A percentile compares a stretch with the other conserved stretches of the same genome.
Conservation (phyloP, 345 rosid species). For the Eucalyptus cloeziana region DNA sequence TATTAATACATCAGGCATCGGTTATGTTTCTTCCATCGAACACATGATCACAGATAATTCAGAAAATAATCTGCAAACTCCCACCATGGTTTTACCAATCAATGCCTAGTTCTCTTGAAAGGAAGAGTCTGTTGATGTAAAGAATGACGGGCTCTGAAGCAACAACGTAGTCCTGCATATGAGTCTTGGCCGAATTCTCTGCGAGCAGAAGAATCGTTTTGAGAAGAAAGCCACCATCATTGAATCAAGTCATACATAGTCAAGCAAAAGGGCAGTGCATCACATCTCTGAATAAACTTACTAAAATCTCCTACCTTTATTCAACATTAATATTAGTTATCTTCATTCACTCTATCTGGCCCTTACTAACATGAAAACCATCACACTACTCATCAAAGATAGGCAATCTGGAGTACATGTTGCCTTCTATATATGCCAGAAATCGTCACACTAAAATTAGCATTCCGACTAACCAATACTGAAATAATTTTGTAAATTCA, state of each 20-base stretch:
- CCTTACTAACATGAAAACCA: neutral
- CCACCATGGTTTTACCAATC: conserved; percentile 55
- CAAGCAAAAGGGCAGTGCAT: neutral
- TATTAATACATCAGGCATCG: neutral
- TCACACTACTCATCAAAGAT: neutral
- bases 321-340: neutral
- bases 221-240: neutral
- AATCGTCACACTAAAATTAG: neutral
- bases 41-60: neutral
- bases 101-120: conserved; percentile 55
- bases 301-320: neutral
- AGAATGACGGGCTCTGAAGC: conserved; percentile 48
- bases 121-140: conserved; percentile 60
- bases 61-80: neutral
- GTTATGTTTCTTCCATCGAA: neutral
- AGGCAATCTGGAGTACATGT: neutral
- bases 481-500: neutral
- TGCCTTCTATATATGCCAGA: neutral
- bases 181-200: conserved; percentile 63
- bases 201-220: neutral
- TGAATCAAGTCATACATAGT: neutral
- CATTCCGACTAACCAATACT: neutral
- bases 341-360: neutral
- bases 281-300: neutral
- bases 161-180: conserved; percentile 53